Conservation (phyloP, 176 grass and related monocot species). For the Rhynchospora pubera region DNA sequence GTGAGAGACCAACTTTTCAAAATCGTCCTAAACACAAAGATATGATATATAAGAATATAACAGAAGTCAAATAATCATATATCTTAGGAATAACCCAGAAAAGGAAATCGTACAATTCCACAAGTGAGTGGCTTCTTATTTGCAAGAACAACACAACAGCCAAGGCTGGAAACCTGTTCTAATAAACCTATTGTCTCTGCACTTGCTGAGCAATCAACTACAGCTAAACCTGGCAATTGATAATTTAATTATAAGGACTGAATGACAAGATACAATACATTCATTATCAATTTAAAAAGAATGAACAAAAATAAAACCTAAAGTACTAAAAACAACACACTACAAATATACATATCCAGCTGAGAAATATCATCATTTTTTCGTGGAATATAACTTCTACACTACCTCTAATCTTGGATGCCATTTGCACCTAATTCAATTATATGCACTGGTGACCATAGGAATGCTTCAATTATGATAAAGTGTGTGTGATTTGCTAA, state of each 20-base stretch:
- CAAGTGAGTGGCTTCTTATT: slow-evolving; percentile 91
- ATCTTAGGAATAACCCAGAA: slow-evolving; percentile 4
- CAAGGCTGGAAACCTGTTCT: slow-evolving; percentile 41
- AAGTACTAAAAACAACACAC: background rate
- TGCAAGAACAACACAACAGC: slow-evolving; percentile 62
- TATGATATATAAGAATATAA: slow-evolving; percentile 19
- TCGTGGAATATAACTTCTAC: background rate
- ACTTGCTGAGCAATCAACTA: slow-evolving; percentile 92
- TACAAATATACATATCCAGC: background rate
- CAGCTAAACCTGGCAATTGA: slow-evolving; percentile 49
- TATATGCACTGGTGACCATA: background rate
- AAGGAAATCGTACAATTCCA: slow-evolving; percentile 44
- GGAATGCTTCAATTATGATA: background rate
- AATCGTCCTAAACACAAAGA: slow-evolving; percentile 61
- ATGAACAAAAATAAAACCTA: background rate
- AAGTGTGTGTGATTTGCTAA: background rate
- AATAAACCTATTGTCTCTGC: too few relatives aligned
- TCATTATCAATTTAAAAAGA: background rate
- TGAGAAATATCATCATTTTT: background rate
- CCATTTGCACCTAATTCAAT: background rate
- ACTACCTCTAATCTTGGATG: background rate
- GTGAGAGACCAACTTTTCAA: slow-evolving; percentile 55
- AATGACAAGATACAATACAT: background rate
- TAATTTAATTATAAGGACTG: background rate
- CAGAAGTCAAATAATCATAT: background rate